Evolutionary conservation across 345 rosid genomes (phyloP).

Genomic region (Orychophragmus violaceus): DNA sequence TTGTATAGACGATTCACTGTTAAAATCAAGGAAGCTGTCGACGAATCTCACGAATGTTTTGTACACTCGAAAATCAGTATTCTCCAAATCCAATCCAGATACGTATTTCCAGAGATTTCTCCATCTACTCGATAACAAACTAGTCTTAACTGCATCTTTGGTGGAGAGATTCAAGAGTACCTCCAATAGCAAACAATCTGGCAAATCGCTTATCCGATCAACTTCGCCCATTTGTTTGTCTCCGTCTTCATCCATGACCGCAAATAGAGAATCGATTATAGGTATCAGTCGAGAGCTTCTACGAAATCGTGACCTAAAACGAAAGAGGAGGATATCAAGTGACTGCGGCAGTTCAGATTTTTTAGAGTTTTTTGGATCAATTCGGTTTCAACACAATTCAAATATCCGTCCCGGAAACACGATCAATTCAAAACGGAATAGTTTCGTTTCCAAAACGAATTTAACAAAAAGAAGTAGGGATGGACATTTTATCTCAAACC

Average conservation of each 20-base stretch:
- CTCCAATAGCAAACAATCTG: not conserved
- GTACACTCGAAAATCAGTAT: not conserved
- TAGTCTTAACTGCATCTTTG: conserved; percentile 1
- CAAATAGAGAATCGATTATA: not conserved
- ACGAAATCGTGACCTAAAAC: too few relatives aligned
- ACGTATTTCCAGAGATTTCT: not conserved
- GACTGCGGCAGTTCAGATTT: not conserved
- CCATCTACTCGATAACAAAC: conserved; percentile 11
- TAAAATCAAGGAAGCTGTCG: not conserved
- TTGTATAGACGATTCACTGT: not conserved
- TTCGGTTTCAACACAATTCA: too few relatives aligned
- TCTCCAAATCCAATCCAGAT: not conserved
- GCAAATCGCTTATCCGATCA: conserved; percentile 9
- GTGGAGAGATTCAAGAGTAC: not conserved
- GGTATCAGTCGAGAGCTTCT: too few relatives aligned
- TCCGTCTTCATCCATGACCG: conserved; percentile 9
- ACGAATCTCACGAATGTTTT: not conserved
- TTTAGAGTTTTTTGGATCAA: too few relatives aligned
- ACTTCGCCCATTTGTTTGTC: not conserved
- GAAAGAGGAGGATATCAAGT: too few relatives aligned
- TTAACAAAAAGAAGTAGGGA: too few relatives aligned
- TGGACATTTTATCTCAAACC: too few relatives aligned
- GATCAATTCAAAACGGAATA: not conserved
- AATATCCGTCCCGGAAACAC: too few relatives aligned
- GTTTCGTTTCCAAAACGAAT: too few relatives aligned